A percentile compares a stretch with the other conserved stretches of the same genome.
Evolutionary conservation across 2,329 filamentous ascomycete species (phyloP).

Genomic region (Fusarium musae): DNA sequence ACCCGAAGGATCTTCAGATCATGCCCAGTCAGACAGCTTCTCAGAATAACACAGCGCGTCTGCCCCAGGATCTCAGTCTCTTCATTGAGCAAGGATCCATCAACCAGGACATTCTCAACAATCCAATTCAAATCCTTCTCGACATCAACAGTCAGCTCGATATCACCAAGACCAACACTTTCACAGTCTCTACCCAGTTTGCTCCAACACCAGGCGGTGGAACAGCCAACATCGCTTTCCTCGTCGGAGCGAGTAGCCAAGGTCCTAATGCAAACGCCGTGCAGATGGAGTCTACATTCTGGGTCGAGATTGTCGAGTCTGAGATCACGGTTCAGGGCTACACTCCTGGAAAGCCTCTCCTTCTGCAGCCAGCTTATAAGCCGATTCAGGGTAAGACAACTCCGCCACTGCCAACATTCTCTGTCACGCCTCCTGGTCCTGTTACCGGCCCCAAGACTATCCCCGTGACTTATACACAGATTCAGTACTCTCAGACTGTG

Average conservation of each 20-base stretch:
- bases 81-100: constrained; percentile 1
- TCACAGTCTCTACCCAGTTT: background rate
- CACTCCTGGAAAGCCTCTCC: background rate
- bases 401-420: constrained; percentile 3
- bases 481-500: constrained; percentile 10
- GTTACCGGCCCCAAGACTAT: background rate
- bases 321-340: background rate
- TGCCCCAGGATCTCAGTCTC: background rate
- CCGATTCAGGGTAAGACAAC: background rate
- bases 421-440: background rate
- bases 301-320: background rate
- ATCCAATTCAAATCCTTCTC: background rate
- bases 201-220: background rate
- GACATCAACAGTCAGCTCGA: constrained; percentile 16
- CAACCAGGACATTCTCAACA: constrained; percentile 1
- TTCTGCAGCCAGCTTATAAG: background rate
- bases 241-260: background rate
- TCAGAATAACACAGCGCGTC: background rate
- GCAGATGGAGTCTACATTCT: constrained; percentile 8
- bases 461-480: constrained; percentile 5
- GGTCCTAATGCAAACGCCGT: background rate
- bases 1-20: background rate
- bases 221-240: constrained; percentile 10
- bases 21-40: background rate
- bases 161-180: constrained; percentile 3